Evolutionary conservation across 176 grass and related monocot species (phyloP).

Genomic region (Secale cereale): DNA sequence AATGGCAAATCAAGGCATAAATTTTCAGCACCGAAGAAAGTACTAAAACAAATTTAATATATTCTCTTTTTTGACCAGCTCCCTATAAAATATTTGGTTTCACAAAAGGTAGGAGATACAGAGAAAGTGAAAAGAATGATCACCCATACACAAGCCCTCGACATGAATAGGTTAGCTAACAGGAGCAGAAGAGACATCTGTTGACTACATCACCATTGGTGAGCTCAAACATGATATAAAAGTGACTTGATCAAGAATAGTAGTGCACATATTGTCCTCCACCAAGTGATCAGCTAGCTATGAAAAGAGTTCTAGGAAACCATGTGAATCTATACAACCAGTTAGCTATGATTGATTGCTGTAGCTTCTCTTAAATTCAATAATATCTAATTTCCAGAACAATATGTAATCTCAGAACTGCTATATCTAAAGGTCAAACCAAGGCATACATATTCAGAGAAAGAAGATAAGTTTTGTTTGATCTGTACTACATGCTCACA

Average conservation of each 20-base stretch:
- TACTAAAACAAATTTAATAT: not conserved
- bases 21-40: not conserved
- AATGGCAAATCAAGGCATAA: too few relatives aligned
- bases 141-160: not conserved
- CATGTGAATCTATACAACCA: conserved; percentile 8
- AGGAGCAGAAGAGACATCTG: conserved; percentile 18
- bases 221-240: conserved; percentile 8
- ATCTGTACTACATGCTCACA: too few relatives aligned
- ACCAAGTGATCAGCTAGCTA: conserved; percentile 17
- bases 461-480: too few relatives aligned
- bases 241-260: conserved; percentile 35
- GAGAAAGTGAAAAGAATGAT: conserved; percentile 7
- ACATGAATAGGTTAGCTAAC: conserved; percentile 24
- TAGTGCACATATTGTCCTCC: conserved; percentile 31
- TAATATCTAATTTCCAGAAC: too few relatives aligned
- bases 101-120: conserved; percentile 14
- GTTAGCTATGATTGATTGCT: not conserved
- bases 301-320: conserved; percentile 1
- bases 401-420: too few relatives aligned
- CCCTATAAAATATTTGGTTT: not conserved
- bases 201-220: conserved; percentile 28
- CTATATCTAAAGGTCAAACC: too few relatives aligned
- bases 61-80: not conserved
- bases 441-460: too few relatives aligned
- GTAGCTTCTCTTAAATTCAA: too few relatives aligned